These are phyloP conservation scores for Cryptococcus sp. DNA, from an alignment of 1,284 basidiomycete species.

Conservation along the genomic window DNA sequence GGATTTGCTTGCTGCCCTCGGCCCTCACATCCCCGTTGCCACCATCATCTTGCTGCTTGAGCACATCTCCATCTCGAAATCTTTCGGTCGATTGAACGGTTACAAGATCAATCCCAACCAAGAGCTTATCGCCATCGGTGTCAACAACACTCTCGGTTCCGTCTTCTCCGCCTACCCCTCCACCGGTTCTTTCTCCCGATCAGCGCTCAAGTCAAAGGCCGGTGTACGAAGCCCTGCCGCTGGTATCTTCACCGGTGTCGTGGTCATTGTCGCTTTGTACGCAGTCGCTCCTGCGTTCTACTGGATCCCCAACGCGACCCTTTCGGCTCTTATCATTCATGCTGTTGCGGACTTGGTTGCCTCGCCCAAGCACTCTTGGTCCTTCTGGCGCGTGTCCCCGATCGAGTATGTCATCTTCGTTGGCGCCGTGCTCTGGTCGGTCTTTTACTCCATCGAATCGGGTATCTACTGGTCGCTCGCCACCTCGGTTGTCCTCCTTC, in stretches of 20 bases:
- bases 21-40: constrained; percentile 79
- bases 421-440: constrained; percentile 78
- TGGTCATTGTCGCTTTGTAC: constrained; percentile 92
- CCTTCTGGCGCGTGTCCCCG: constrained; percentile 91
- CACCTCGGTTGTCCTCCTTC: constrained; percentile 77
- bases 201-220: constrained; percentile 92
- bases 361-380: constrained; percentile 80
- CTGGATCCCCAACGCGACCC: constrained; percentile 60
- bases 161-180: constrained; percentile 91
- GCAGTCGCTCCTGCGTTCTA: constrained; percentile 87
- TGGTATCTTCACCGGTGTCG: constrained; percentile 81
- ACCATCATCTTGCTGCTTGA: constrained; percentile 94
- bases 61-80: constrained; percentile 94
- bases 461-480: constrained; percentile 91
- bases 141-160: constrained; percentile 69
- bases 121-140: constrained; percentile 95
- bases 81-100: constrained; percentile 92
- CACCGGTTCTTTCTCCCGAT: constrained; percentile 96
- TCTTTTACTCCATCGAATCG: constrained; percentile 87
- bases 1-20: constrained; percentile 69
- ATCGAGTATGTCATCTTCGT: constrained; percentile 89
- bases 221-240: constrained; percentile 93
- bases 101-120: constrained; percentile 99
- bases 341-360: constrained; percentile 91
- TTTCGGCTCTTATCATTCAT: constrained; percentile 94